Evolutionary conservation across 129 eudicot species (phyloP), one percentile per base, ranked within the genome.

Genomic region (Chrysanthemum lavandulifolium): DNA sequence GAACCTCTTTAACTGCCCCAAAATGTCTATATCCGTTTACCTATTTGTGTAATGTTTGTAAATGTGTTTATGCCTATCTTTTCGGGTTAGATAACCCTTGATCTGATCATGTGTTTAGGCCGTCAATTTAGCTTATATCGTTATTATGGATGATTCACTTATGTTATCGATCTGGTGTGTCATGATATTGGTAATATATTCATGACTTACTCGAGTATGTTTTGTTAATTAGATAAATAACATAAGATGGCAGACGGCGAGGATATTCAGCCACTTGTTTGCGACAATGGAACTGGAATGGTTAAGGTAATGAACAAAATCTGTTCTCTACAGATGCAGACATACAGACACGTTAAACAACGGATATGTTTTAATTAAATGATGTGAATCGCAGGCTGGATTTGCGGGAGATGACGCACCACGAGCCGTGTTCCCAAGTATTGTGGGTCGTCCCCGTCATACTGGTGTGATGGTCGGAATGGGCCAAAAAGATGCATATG

Each of bases 401-500:
- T 85, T 85, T 59, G 89, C 89, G 9, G 89, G 88, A 53, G 88
- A 81, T 53, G 88, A 84, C 75, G 89, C 83, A 21, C 89, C 89
- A 19, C 76, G 85, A 18, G 86, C 86, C 55, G 89, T 85, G 43
- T 85, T 85, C 75, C 89, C 89, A 16, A 85, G 89, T 78, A 86
- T 86, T 16, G 83, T 86, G 66, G 91, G 91, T 25, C 87, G 91
- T 53, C 91, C 91, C 53, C 87, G 91, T 23, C 91, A 86, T 74
- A 83, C 91, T 7, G 91, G 90, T 60, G 90, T 86, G 77, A 86
- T 86, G 90, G 90, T 86, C 43, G 87, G 87, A 54, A 86, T 83
- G 91, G 91, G 91, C 70, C 91, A 83, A 71, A 86, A 86, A 67
- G 91, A 86, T 80, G 91, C 91, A 33, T 86, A 86, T 69, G 91